Percentiles rank a stretch among this genome's conserved stretches.
Conservation (phyloP, 139 green algal species). For the Tetradesmus lagerheimii region DNA sequence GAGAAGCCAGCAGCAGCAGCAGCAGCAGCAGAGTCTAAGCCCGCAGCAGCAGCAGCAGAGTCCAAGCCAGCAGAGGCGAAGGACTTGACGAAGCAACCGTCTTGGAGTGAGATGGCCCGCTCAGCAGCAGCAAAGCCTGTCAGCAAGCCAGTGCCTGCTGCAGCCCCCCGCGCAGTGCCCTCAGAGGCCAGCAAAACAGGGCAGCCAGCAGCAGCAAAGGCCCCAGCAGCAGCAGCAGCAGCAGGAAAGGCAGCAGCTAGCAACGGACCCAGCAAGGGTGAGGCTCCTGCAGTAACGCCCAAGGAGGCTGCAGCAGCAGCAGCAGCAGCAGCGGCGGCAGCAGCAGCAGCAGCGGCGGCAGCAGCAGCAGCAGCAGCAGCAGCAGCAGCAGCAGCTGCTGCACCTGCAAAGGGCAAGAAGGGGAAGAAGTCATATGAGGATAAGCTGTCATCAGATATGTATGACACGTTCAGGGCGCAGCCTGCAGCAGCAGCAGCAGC, state of each 20-base stretch:
- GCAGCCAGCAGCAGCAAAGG: background rate
- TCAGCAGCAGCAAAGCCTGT: conserved; percentile 13
- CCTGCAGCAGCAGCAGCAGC: background rate
- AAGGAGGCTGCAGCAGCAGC: conserved; percentile 34
- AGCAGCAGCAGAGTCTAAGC: conserved; percentile 10
- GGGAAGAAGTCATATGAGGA: conserved; percentile 25
- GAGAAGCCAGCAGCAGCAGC: background rate
- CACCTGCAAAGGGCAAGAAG: background rate
- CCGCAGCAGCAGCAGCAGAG: conserved; percentile 6
- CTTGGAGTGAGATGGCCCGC: conserved; percentile 28
- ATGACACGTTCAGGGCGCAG: conserved; percentile 37
- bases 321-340: background rate
- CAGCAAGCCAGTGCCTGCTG: background rate
- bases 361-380: conserved; percentile 7
- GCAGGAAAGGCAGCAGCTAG: conserved; percentile 10
- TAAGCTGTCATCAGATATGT: conserved; percentile 29
- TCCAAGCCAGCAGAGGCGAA: background rate
- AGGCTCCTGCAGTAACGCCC: background rate
- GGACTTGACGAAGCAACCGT: conserved; percentile 3
- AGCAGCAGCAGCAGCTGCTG: background rate
- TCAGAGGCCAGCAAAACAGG: background rate
- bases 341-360: conserved; percentile 2
- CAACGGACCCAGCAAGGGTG: background rate
- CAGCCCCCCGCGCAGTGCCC: background rate
- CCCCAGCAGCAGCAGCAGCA: conserved; percentile 5